Base-by-base conservation (phyloP, 768 basidiomycete species). In the Punctularia strigosozonata region DNA sequence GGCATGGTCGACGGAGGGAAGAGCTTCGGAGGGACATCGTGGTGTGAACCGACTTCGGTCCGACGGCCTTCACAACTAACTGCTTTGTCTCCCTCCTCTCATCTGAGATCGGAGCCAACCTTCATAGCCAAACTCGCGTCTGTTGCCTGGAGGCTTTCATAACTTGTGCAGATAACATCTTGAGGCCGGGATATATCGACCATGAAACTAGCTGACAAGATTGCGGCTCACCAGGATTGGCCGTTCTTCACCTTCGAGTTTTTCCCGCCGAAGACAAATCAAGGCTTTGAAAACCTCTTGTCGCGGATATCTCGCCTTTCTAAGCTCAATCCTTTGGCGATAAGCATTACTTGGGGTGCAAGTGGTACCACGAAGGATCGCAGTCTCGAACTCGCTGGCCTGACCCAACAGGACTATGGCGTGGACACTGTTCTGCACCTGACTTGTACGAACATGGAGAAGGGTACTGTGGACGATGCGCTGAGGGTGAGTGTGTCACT, bases 281-380 rank as follows among this genome's bases (percentile, higher is more conserved):
- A 92, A 78, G 94, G 94, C 36, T 86, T 95, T 51, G 78, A 85
- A 51, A 99, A 99, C 56, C 69, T 99, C 18, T 65, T 90, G 43
- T 67, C 86, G 36, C 86, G 95, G 32, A 87, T 98, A 46, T 73
- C 80, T 21, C 75, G 95, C 36, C 67, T 98, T 41, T 67, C 80
- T n/a, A 51, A 64, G 5, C 66, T 98, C 12, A 62, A 76, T 25
- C 90, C 91, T 5, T 66, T 91, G 5, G 91, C 85, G 18, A 71
- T 98, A 42, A 91, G 81, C 50, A 72, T 98, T 17, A 98, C 95
- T 50, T 98, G 95, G 95, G 95, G 95, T 31, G 94, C 95, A 0
- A 94, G 95, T 7, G 94, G 95, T 2, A 77, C 79, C 5, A 98
- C 94, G 0, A 88, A 75, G 48, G 85, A 91, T 24, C 71, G 84